A percentile compares a stretch with the other conserved stretches of the same genome.
Conservation (phyloP, 768 basidiomycete species). For the Tulasnella sp. region DNA sequence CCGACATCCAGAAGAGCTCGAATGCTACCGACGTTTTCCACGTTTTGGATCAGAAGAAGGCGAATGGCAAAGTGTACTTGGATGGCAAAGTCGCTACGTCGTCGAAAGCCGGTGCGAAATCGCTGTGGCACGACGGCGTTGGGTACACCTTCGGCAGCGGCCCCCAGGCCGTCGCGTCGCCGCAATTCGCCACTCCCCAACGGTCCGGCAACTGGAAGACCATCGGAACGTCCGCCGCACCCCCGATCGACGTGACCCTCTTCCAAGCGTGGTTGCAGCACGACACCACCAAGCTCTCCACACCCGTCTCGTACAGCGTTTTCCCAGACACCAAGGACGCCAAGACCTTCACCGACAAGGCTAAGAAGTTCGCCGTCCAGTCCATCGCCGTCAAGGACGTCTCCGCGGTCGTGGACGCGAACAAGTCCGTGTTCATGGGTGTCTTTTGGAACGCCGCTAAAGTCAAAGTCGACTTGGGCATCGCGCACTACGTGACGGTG, state of each 20-base stretch:
- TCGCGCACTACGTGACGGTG: background rate
- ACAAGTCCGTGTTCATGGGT: constrained; percentile 42
- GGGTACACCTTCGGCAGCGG: constrained; percentile 52
- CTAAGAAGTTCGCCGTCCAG: constrained; percentile 34
- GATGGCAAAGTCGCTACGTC: constrained; percentile 35
- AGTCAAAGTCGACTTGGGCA: background rate
- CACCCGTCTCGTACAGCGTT: constrained; percentile 49
- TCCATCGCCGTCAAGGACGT: constrained; percentile 45
- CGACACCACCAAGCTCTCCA: constrained; percentile 34
- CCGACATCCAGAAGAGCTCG: constrained; percentile 40
- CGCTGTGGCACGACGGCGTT: constrained; percentile 63
- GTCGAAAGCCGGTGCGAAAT: constrained; percentile 33
- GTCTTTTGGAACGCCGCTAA: constrained; percentile 58
- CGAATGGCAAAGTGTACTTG: constrained; percentile 43
- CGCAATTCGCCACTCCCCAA: constrained; percentile 39
- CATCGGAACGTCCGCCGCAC: constrained; percentile 62
- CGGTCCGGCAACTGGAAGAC: constrained; percentile 57
- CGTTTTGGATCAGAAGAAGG: constrained; percentile 62
- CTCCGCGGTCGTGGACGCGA: constrained; percentile 51
- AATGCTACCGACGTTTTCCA: constrained; percentile 49
- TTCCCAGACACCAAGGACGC: constrained; percentile 49
- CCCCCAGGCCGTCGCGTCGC: too few species aligned
- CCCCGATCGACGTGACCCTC: constrained; percentile 54
- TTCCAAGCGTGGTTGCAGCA: constrained; percentile 60
- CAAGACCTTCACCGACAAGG: background rate